Evolutionary conservation across 1,284 basidiomycete genomes (phyloP), one percentile per base, ranked within the genome.

Genomic region (Amylostereum chailletii): DNA sequence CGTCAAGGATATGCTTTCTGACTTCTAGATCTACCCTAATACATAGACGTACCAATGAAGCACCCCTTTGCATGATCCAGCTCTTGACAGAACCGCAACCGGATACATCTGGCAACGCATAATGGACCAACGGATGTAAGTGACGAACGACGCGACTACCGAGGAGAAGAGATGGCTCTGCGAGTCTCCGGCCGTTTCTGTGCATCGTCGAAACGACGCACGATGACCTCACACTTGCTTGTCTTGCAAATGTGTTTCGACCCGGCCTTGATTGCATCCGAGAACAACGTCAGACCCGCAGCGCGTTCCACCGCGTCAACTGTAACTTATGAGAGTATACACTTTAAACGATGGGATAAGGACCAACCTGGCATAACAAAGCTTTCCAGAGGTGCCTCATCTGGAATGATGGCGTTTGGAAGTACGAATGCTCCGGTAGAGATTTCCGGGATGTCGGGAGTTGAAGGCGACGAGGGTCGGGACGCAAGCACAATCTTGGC

Each of bases 391-490:
- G 86, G 80, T 2, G 87, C 78, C 37, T 86, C 79, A 57, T 98
- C 93, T 0, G 89, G 81, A 56, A 98, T 98, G 52, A 79, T 74
- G 19, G 87, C 81, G 64, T 98, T 97, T 0, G 94, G 94, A 3
- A 97, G 76, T 7, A 97, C 88, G 63, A 97, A 96, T n/a, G 94
- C 94, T 30, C 92, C 93, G 2, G 89, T 80, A 0, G 89, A 83
- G 46, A 94, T 73, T 58, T 95, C 90, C 7, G 77, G 73, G 9
- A 84, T 64, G 46, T 85, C 71, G 8, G 89, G 88, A 0, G 78
- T 85, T 36, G 77, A 77, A 0, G 86, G 79, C 2, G 86, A 90
- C 26, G 81, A 74, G 0, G 90, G 83, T 57, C 79, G 79, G 0
- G 90, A 77, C 1, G 89, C 81, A 47, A 97, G 74, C 30, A 98